phyloP scores from a whole-genome alignment of 208 protist genomes.

The Wallacemonas collosoma region DNA sequence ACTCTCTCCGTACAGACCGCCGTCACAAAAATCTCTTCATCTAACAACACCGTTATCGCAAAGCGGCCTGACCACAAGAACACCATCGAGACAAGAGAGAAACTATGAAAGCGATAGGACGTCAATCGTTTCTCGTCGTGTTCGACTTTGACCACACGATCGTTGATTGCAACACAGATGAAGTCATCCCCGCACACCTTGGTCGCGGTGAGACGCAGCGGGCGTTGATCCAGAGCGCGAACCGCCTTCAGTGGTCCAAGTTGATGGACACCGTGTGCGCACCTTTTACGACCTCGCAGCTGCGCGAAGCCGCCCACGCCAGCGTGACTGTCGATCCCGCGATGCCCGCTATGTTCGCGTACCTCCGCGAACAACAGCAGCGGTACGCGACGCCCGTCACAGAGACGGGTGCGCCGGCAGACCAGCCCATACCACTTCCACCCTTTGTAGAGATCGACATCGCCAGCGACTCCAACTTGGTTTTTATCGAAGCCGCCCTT shows the following conservation, averaged over 20 bases:
- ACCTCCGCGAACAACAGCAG: slow-evolving; percentile 41
- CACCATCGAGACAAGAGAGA: neutral
- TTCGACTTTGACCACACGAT: slow-evolving; percentile 92
- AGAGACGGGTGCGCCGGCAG: slow-evolving; percentile 4
- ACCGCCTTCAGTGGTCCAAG: slow-evolving; percentile 75
- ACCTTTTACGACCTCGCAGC: slow-evolving; percentile 52
- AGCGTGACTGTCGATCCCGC: slow-evolving; percentile 51
- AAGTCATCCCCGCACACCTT: slow-evolving; percentile 62
- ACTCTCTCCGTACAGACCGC: no score
- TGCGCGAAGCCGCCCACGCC: slow-evolving; percentile 50
- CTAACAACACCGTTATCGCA: neutral
- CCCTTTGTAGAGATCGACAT: slow-evolving; percentile 74
- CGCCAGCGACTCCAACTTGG: slow-evolving; percentile 77
- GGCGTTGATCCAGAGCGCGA: slow-evolving; percentile 28
- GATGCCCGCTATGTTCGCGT: slow-evolving; percentile 77
- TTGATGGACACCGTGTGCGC: slow-evolving; percentile 74
- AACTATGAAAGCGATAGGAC: slow-evolving; percentile 43
- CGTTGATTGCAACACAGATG: slow-evolving; percentile 87
- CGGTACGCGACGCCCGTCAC: slow-evolving; percentile 13
- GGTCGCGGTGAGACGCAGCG: slow-evolving; percentile 41
- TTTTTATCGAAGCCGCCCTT: slow-evolving; percentile 79
- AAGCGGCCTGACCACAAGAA: neutral
- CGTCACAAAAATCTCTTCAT: no score
- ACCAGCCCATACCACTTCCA: slow-evolving; percentile 13
- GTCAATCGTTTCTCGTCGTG: slow-evolving; percentile 87